Base-by-base conservation (phyloP, 2,329 filamentous ascomycete species). In the Trichoderma koningiopsis region DNA sequence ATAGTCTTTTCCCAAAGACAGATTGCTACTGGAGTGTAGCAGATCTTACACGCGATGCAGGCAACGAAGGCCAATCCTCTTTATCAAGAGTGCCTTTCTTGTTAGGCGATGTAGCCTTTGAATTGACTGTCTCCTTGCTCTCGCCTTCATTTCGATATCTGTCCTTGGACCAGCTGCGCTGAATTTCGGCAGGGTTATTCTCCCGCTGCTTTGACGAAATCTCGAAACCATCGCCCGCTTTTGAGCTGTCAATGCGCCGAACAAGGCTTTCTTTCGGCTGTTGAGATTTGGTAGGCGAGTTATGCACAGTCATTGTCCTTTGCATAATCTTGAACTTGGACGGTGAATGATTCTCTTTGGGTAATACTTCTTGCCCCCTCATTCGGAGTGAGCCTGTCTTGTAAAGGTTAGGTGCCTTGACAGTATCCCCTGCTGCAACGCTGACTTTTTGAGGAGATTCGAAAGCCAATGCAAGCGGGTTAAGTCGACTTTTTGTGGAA, bases 21-120 rank as follows among this genome's bases (percentile, higher is more conserved):
- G 29, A n/a, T 10, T 13, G 4, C 47, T 47, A 68, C 33, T 74
- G 72, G 16, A 52, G 58, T 4, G 75, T 69, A 29, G 68, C 29
- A 40, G 69, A 75, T 10, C 74, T 72, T n/a, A 75, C 73, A 19
- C 74, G 74, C 58, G 75, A 73, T 43, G 67, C 70, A 31, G 73
- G 73, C 47, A 77, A 66, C 6, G 71, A 75, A 24, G 75, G 75
- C 74, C 75, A 78, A 16, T 77, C 73, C 0, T 76, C 71, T 10
- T 68, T 72, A 63, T 68, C 70, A 40, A 71, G 65, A 29, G 24
- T 14, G 14, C 5, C 52, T 40, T 68, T 35, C 53, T 56, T 63
- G 58, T 31, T n/a, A 19, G 66, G 58, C 14, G 68, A 61, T 14
- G 19, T 37, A 4, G 33, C 22, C 4, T 37, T 56, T n/a, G 27